These are phyloP conservation scores for Penicillium mononematosum DNA, from an alignment of 495 filamentous ascomycete genomes.

Conservation along the genomic window DNA sequence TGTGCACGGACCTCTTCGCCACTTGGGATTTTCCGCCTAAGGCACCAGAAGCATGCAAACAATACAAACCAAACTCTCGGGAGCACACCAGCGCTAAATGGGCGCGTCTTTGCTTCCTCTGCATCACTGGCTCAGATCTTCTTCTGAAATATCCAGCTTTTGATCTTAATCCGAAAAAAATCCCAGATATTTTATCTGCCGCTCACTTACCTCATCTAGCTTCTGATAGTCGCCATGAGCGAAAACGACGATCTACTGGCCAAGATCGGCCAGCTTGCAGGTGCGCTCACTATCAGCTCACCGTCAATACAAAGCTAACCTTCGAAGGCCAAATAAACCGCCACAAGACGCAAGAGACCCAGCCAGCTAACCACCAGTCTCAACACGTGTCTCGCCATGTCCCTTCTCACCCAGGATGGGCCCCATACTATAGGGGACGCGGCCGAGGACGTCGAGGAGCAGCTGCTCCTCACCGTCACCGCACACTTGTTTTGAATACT, in stretches of 20 bases:
- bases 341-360: constrained; percentile 63
- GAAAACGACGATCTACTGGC: constrained; percentile 73
- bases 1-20: not conserved
- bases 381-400: constrained; percentile 41
- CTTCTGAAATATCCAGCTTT: not conserved
- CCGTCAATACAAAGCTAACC: constrained; percentile 29
- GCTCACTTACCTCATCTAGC: constrained; percentile 11
- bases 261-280: constrained; percentile 72
- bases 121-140: not conserved
- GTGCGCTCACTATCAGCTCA: constrained; percentile 40
- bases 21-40: not conserved
- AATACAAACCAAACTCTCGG: not conserved
- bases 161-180: not conserved
- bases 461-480: constrained; percentile 58
- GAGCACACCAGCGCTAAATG: constrained; percentile 3
- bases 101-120: constrained; percentile 8
- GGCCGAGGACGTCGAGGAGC: constrained; percentile 42
- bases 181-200: not conserved
- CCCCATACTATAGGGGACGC: constrained; percentile 47
- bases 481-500: constrained; percentile 71
- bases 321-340: constrained; percentile 75
- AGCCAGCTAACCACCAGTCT: constrained; percentile 27
- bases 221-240: constrained; percentile 52
- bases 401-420: constrained; percentile 48
- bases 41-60: not conserved